Percentiles rank a stretch among this genome's conserved stretches.
These are phyloP conservation scores for Epichloe brachyelytri DNA, from an alignment of 2,329 filamentous ascomycete genomes.

Conservation along the genomic window DNA sequence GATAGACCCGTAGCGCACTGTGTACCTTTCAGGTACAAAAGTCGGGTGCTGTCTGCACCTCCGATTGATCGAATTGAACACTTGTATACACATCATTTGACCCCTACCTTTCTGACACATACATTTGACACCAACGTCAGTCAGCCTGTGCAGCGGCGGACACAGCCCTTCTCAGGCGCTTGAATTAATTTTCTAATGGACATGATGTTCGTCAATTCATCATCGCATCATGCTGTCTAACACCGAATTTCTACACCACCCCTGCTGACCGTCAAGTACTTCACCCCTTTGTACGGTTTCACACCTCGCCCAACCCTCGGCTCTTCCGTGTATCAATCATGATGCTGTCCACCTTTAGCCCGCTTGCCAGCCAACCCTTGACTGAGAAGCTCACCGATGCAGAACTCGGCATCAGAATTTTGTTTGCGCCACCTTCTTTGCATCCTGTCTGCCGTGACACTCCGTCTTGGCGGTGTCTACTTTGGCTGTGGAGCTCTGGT, in stretches of 20 bases:
- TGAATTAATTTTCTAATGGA: neutral
- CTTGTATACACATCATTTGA: no score
- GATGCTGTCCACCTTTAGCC: conserved; percentile 55
- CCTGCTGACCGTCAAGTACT: conserved; percentile 73
- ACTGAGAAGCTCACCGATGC: conserved; percentile 60
- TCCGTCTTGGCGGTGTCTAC: conserved; percentile 17
- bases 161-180: neutral
- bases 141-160: no score
- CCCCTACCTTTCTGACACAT: no score
- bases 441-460: conserved; percentile 33
- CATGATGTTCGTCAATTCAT: neutral
- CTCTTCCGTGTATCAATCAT: conserved; percentile 65
- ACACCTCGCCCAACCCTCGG: conserved; percentile 73
- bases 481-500: conserved; percentile 33
- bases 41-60: no score
- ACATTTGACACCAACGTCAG: no score
- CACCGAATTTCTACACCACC: conserved; percentile 52
- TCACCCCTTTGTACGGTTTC: conserved; percentile 95
- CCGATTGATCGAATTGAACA: no score
- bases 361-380: conserved; percentile 56
- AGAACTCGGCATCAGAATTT: conserved; percentile 67
- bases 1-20: no score
- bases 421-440: conserved; percentile 53
- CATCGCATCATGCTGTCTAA: conserved; percentile 15
- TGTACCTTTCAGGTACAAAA: no score